Conservation (phyloP, 208 protist species). For the Cochliopodium minus region DNA sequence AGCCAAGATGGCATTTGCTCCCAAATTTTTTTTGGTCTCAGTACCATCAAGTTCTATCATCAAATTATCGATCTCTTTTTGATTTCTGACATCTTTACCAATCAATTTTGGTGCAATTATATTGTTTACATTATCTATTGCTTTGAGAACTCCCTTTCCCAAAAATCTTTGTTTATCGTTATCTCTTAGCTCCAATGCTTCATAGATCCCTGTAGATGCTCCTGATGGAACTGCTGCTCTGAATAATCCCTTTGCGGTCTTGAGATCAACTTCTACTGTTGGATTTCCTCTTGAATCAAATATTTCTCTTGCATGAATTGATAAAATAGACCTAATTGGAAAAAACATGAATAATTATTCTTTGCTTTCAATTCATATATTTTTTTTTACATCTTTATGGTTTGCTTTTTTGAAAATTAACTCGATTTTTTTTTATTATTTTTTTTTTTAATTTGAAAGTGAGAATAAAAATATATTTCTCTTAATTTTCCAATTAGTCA, state of each 20-base stretch:
- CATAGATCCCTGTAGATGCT: conserved; percentile 93
- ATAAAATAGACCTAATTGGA: background rate
- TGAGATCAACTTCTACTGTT: conserved; percentile 37
- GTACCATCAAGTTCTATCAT: conserved; percentile 88
- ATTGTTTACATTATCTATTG: conserved; percentile 88
- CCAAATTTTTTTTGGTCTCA: conserved; percentile 80
- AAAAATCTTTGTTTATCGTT: conserved; percentile 68
- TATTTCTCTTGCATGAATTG: conserved; percentile 63
- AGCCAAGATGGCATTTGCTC: conserved; percentile 94
- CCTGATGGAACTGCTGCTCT: conserved; percentile 87
- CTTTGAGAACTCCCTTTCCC: conserved; percentile 84
- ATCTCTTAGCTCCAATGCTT: conserved; percentile 91
- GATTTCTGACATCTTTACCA: conserved; percentile 66
- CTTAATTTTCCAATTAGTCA: too few species aligned
- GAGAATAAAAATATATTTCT: too few species aligned
- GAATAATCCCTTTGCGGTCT: conserved; percentile 75
- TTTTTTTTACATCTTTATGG: too few species aligned
- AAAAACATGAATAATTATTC: too few species aligned
- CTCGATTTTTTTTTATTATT: too few species aligned
- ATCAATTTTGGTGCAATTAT: conserved; percentile 69
- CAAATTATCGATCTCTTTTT: conserved; percentile 69
- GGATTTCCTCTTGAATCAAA: conserved; percentile 12
- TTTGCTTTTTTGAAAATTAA: too few species aligned
- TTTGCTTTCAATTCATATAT: too few species aligned
- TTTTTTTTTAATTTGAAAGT: too few species aligned